Conservation (phyloP, 345 rosid genomes). For the Eucalyptus albens region DNA sequence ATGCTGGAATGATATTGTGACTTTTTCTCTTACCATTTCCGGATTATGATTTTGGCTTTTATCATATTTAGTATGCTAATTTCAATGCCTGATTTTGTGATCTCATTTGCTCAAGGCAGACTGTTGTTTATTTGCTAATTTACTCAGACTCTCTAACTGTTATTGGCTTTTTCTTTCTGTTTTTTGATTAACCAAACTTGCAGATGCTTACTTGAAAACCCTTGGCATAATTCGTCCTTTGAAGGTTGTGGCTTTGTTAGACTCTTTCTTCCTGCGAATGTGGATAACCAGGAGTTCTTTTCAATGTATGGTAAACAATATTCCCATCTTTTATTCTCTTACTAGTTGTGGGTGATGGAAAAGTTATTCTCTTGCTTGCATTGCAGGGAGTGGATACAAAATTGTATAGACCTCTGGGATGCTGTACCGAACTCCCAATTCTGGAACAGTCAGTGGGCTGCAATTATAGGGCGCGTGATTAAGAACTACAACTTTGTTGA, state of each 20-base stretch:
- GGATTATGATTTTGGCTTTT: neutral
- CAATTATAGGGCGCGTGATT: constrained; percentile 76
- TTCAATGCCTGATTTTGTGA: neutral
- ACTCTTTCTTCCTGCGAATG: constrained; percentile 88
- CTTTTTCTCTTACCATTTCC: neutral
- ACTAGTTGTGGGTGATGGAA: neutral
- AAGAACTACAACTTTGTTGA: constrained; percentile 62
- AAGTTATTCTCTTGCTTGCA: constrained; percentile 1
- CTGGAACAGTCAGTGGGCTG: constrained; percentile 98
- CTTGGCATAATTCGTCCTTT: constrained; percentile 94
- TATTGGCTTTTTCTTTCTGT: neutral
- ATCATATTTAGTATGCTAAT: neutral
- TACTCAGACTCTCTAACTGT: neutral
- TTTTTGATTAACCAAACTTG: neutral
- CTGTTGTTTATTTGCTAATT: neutral
- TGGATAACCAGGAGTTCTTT: constrained; percentile 76
- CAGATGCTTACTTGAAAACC: constrained; percentile 89
- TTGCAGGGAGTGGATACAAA: constrained; percentile 69
- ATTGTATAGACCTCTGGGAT: constrained; percentile 76
- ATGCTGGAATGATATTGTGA: neutral
- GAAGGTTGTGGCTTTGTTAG: constrained; percentile 96
- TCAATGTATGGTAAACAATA: constrained; percentile 44
- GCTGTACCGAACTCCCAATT: constrained; percentile 91
- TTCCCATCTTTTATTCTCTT: neutral
- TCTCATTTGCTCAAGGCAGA: neutral